Conservation (phyloP, 805 yeast species). For the Lachancea sp. region DNA sequence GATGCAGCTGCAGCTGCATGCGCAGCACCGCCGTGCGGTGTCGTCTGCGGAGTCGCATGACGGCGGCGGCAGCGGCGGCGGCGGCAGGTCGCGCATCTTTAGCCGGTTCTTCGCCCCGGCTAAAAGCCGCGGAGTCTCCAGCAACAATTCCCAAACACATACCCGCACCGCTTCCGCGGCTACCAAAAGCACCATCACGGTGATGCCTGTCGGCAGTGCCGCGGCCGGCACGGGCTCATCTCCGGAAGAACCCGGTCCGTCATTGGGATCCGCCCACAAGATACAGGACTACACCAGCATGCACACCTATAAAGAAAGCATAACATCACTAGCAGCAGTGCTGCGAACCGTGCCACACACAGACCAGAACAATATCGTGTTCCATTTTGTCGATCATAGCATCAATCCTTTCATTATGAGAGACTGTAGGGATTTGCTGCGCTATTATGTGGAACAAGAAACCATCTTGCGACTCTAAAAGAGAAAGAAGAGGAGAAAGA, state of each 20-base stretch:
- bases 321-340: conserved; percentile 8
- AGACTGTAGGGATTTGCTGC: conserved; percentile 14
- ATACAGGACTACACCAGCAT: conserved; percentile 8
- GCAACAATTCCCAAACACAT: neutral
- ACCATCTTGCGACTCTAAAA: neutral
- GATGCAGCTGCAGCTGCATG: neutral
- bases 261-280: conserved; percentile 2
- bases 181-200: conserved; percentile 3
- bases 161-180: neutral
- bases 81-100: conserved; percentile 5
- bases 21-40: too few relatives aligned
- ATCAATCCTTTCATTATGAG: conserved; percentile 14
- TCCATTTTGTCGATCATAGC: conserved; percentile 12
- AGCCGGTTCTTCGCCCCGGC: conserved; percentile 5
- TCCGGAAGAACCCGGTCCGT: neutral
- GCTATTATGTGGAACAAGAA: conserved; percentile 2
- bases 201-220: neutral
- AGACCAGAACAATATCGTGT: conserved; percentile 14
- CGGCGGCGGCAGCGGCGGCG: neutral
- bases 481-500: neutral
- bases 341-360: conserved; percentile 10
- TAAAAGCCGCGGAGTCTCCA: conserved; percentile 1
- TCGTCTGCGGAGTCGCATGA: neutral
- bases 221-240: neutral
- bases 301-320: conserved; percentile 13